Percentiles rank a stretch among this genome's conserved stretches.
phyloP scores from a whole-genome alignment of 257 asterid genomes.

The Ajuga chamaepitys region DNA sequence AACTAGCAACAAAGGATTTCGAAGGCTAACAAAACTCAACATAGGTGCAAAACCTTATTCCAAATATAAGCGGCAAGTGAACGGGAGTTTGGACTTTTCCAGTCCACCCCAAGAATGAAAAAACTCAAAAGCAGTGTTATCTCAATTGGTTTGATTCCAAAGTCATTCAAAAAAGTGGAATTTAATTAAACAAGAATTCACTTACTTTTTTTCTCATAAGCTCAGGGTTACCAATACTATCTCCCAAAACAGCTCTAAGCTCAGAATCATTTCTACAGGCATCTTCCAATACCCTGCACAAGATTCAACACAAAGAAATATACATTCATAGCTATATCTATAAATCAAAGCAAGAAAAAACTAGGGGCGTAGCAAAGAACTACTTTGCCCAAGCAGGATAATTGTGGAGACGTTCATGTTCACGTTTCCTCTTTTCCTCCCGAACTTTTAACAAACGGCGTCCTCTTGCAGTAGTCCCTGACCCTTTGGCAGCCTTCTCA shows the following conservation, averaged over 20 bases:
- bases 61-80: not conserved
- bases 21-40: too few species aligned
- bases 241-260: slow-evolving; percentile 90
- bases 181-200: not conserved
- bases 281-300: slow-evolving; percentile 77
- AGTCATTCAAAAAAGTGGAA: too few species aligned
- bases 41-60: too few species aligned
- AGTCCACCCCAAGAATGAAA: too few species aligned
- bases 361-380: too few species aligned
- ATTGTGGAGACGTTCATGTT: slow-evolving; percentile 54
- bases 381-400: slow-evolving; percentile 99
- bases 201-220: slow-evolving; percentile 79
- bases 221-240: slow-evolving; percentile 90
- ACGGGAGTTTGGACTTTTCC: not conserved
- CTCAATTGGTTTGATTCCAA: too few species aligned
- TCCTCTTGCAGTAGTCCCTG: slow-evolving; percentile 89
- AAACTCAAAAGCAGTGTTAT: too few species aligned
- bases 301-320: slow-evolving; percentile 11
- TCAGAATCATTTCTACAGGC: slow-evolving; percentile 80
- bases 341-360: not conserved
- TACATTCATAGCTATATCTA: not conserved
- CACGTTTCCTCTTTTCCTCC: slow-evolving; percentile 87
- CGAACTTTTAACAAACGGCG: slow-evolving; percentile 76
- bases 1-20: too few species aligned
- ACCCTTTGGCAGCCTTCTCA: slow-evolving; percentile 52